Evolutionary conservation across 1,284 basidiomycete genomes (phyloP).

Genomic region (Moesziomyces sp.): DNA sequence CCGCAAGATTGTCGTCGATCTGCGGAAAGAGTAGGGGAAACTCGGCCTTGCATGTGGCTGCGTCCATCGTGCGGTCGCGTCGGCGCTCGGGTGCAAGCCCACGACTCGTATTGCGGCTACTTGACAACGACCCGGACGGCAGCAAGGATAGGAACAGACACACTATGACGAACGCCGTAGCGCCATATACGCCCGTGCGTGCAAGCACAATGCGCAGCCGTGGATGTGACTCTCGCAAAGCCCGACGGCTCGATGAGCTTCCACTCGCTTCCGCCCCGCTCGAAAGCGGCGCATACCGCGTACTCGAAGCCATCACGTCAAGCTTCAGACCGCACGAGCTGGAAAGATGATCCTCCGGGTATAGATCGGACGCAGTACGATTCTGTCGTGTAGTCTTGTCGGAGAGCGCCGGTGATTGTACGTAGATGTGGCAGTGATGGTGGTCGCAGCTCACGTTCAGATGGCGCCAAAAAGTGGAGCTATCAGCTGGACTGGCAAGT

Average conservation of each 20-base stretch:
- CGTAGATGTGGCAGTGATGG: no score
- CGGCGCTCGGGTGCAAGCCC: conserved; percentile 14
- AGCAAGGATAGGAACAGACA: conserved; percentile 21
- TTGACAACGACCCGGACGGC: background rate
- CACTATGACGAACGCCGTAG: conserved; percentile 19
- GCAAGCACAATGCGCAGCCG: conserved; percentile 7
- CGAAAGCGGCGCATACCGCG: background rate
- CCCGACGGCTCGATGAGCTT: background rate
- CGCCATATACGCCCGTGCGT: conserved; percentile 13
- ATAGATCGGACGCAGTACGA: no score
- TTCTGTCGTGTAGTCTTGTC: no score
- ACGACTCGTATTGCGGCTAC: background rate
- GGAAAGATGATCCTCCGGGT: no score
- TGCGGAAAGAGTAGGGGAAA: conserved; percentile 56
- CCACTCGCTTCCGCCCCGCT: background rate
- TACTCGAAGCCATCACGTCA: background rate
- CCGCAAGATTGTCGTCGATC: conserved; percentile 29
- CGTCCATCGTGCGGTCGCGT: conserved; percentile 35
- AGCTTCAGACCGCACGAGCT: no score
- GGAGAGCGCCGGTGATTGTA: no score
- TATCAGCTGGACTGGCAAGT: no score
- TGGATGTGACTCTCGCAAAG: background rate
- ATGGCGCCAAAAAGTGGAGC: no score
- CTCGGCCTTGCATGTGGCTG: conserved; percentile 34
- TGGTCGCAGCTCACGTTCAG: no score